These are phyloP conservation scores for Pseudogymnoascus sp. DNA, from an alignment of 2,329 filamentous ascomycete genomes.

Conservation along the genomic window DNA sequence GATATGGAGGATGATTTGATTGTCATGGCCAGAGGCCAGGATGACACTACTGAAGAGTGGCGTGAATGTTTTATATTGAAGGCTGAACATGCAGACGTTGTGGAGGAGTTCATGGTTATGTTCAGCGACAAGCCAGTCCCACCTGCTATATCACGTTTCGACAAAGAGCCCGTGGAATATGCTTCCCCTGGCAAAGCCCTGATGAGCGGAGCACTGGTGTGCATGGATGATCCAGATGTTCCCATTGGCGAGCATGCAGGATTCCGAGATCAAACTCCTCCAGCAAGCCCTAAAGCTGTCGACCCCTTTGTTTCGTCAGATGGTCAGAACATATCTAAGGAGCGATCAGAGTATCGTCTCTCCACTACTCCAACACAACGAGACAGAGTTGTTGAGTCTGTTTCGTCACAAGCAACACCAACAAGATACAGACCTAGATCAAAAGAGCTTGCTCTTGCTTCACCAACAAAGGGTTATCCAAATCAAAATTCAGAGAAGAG, in stretches of 20 bases:
- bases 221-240: background rate
- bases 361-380: background rate
- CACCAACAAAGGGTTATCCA: background rate
- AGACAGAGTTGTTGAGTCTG: background rate
- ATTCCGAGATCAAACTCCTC: slow-evolving; percentile 1
- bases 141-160: slow-evolving; percentile 33
- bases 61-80: slow-evolving; percentile 74
- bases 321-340: background rate
- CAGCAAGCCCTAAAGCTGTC: background rate
- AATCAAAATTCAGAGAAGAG: background rate
- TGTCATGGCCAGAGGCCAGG: slow-evolving; percentile 73
- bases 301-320: background rate
- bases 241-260: slow-evolving; percentile 9
- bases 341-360: background rate
- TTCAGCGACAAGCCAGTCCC: slow-evolving; percentile 42
- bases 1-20: slow-evolving; percentile 65
- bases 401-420: background rate
- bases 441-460: background rate
- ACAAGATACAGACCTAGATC: background rate
- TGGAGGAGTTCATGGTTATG: slow-evolving; percentile 49
- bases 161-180: slow-evolving; percentile 28
- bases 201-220: slow-evolving; percentile 18
- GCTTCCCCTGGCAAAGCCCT: slow-evolving; percentile 22
- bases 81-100: slow-evolving; percentile 49
- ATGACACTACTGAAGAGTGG: slow-evolving; percentile 65